Percentiles rank a stretch among this genome's conserved stretches.
phyloP scores from a whole-genome alignment of 345 rosid species.

The Fremontodendron californicum region DNA sequence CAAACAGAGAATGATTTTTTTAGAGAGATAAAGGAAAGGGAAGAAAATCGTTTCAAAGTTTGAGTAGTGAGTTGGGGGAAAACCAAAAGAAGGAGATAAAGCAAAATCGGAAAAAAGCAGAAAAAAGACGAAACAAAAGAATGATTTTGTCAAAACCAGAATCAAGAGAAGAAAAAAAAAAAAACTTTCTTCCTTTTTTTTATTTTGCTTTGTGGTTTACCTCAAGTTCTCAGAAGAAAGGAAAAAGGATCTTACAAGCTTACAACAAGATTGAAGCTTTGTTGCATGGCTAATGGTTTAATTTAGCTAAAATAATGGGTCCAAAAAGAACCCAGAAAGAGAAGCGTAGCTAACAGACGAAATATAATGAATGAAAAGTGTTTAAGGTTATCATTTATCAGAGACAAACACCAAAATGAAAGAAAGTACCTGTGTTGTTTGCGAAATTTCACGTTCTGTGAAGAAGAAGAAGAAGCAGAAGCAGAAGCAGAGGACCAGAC shows the following conservation, averaged over 20 bases:
- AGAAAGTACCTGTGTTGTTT: conserved; percentile 19
- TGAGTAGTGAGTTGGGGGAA: conserved; percentile 1
- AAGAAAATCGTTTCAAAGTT: background rate
- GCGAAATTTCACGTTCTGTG: conserved; percentile 1
- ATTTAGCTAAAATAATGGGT: background rate
- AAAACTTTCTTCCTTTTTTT: too few relatives aligned
- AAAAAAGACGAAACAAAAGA: conserved; percentile 42
- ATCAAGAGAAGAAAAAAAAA: conserved; percentile 20
- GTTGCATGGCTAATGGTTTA: background rate
- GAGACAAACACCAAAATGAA: conserved; percentile 8
- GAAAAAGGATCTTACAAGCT: background rate
- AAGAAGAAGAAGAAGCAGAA: background rate
- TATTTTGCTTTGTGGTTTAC: too few relatives aligned
- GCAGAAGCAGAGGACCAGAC: background rate
- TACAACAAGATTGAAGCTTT: background rate
- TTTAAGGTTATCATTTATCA: background rate
- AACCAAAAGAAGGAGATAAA: conserved; percentile 26
- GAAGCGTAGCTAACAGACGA: conserved; percentile 4
- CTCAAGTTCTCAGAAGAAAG: too few relatives aligned
- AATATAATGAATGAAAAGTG: background rate
- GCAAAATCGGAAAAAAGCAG: conserved; percentile 35
- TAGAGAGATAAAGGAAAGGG: conserved; percentile 5
- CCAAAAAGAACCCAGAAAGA: background rate
- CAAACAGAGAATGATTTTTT: background rate
- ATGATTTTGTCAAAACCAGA: conserved; percentile 38